Evolutionary conservation across 202 grass and related monocot species (phyloP), one percentile per base, ranked within the genome.

Genomic region (Hordeum pubiflorum): DNA sequence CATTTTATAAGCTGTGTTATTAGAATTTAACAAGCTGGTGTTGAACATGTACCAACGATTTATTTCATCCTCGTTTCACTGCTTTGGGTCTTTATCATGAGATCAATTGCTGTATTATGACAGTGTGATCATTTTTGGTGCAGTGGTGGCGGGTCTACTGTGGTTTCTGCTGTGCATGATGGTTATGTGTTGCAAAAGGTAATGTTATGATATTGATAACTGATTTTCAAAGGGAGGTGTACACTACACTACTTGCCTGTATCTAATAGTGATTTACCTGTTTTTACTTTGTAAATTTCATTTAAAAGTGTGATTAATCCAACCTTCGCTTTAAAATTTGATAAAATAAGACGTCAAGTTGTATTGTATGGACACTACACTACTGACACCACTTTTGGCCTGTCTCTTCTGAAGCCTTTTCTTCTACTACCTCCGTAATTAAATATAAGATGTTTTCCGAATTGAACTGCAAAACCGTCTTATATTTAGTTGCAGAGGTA

Each of bases 141-240:
- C 87, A 99, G 96, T 74, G 96, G 96, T 32, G 96, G 96, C 36
- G 92, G 96, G 31, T 96, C 96, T 77, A 96, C 92, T 86, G 91
- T 93, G 52, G 87, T 99, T 83, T 86, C 96, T 82, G 96, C 96
- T 27, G 96, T 99, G 22, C 96, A 99, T 38, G 96, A 99, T 58
- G 96, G 96, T 63, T 99, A 91, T 83, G 96, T 99, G 72, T 88
- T 99, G 83, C 96, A 99, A 81, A 99, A 95, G 92, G 96, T 99
- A 88, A 88, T 78, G 60, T 13, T 67, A 56, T 64, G 55, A 32
- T 74, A 62, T 60, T 78, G 34, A 70, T 41, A 69, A 21, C 77
- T 70, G 14, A 34, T 73, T 75, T 41, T 72, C 2, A 72, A 72
- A n/a, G 46, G 17, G 77, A 74, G 55, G 18, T 54, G 13, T 52